Conservation (phyloP, 805 yeast species). For the Starmerella asiatica region DNA sequence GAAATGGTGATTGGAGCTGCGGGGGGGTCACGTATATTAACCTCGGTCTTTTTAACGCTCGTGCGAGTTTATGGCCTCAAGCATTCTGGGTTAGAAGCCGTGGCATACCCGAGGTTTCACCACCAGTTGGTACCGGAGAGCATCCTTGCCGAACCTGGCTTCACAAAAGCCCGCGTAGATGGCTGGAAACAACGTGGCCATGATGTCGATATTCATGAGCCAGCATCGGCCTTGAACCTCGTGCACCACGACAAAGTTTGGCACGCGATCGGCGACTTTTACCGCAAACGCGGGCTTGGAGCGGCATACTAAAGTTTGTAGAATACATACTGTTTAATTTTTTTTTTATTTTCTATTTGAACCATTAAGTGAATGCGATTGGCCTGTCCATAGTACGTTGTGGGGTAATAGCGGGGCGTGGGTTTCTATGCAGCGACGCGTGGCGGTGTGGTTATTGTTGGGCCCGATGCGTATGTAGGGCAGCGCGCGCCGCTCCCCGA, state of each 20-base stretch:
- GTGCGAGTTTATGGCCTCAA: conserved; percentile 48
- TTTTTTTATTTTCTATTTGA: too few relatives aligned
- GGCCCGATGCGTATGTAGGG: too few relatives aligned
- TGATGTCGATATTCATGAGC: conserved; percentile 30
- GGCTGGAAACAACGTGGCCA: conserved; percentile 39
- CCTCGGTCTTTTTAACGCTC: conserved; percentile 71
- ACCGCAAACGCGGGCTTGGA: conserved; percentile 75
- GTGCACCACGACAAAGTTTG: conserved; percentile 34
- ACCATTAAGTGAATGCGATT: too few relatives aligned
- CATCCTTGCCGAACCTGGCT: conserved; percentile 47
- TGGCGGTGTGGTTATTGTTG: too few relatives aligned
- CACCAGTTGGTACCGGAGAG: conserved; percentile 76
- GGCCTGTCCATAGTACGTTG: too few relatives aligned
- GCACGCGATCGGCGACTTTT: conserved; percentile 75
- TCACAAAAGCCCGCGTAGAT: conserved; percentile 25
- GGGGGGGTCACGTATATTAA: conserved; percentile 80
- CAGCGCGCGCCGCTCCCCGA: too few relatives aligned
- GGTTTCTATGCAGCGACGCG: too few relatives aligned
- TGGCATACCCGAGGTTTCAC: conserved; percentile 72
- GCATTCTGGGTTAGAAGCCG: conserved; percentile 47
- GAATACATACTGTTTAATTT: too few relatives aligned
- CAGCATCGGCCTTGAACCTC: conserved; percentile 48
- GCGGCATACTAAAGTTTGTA: conserved; percentile 40
- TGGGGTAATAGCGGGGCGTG: too few relatives aligned
- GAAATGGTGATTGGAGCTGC: conserved; percentile 80